Conservation (phyloP, 345 rosid genomes). For the Barbarea vulgaris region DNA sequence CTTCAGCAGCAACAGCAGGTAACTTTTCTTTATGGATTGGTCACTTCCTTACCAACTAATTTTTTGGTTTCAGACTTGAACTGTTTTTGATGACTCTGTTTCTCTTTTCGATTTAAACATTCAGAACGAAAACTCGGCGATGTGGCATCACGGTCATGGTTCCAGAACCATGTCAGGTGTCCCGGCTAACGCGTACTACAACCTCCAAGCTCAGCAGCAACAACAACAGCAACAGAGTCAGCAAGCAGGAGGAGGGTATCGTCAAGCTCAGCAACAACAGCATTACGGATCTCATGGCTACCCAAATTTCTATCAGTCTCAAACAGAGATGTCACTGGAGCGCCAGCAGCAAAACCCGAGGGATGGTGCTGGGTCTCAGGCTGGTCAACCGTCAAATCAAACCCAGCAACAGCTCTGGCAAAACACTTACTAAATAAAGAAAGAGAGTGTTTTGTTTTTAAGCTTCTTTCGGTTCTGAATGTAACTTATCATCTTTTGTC, state of each 20-base stretch:
- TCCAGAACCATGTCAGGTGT: conserved; percentile 72
- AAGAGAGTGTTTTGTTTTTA: conserved; percentile 7
- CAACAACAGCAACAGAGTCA: conserved; percentile 30
- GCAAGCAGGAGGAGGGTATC: conserved; percentile 56
- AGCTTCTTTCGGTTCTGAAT: conserved; percentile 27
- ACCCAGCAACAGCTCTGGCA: conserved; percentile 93
- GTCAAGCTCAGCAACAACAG: conserved; percentile 91
- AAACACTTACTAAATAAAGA: conserved; percentile 70
- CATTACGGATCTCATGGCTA: conserved; percentile 78
- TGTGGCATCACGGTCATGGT: conserved; percentile 90
- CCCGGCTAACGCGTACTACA: conserved; percentile 76
- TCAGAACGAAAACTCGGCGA: conserved; percentile 81
- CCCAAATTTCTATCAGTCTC: conserved; percentile 85
- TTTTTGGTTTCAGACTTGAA: conserved; percentile 6
- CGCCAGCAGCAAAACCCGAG: conserved; percentile 91
- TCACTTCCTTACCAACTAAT: not conserved
- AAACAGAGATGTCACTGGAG: conserved; percentile 72
- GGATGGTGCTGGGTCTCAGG: conserved; percentile 68
- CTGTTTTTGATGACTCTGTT: not conserved
- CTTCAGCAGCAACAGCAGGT: conserved; percentile 65
- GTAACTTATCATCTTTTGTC: conserved; percentile 3
- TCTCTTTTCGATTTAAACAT: not conserved
- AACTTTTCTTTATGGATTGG: not conserved
- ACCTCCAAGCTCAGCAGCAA: conserved; percentile 81
- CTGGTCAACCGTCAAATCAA: conserved; percentile 81